Evolutionary conservation across 108 stramenopile species (phyloP).

Genomic region (Nitzschia palea): DNA sequence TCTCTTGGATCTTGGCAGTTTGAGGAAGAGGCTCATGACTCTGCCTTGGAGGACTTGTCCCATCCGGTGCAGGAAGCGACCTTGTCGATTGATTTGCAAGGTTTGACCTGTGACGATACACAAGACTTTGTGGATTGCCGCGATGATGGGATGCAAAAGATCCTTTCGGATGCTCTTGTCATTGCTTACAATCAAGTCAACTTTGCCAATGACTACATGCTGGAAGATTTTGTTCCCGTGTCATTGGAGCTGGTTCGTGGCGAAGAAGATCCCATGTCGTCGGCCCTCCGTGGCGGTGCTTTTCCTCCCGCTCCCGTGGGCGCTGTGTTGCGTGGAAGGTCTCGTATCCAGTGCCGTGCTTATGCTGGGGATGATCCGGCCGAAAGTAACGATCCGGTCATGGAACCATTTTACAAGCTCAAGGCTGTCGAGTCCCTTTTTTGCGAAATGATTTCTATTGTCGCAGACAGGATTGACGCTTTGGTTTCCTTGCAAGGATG

Average conservation of each 20-base stretch:
- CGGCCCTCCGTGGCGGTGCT: neutral
- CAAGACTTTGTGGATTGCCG: neutral
- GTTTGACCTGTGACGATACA: neutral
- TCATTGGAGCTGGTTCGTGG: neutral
- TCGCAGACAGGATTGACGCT: neutral
- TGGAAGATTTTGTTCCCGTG: neutral
- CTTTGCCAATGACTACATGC: neutral
- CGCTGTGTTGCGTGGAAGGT: neutral
- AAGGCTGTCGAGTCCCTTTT: neutral
- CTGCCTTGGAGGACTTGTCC: neutral
- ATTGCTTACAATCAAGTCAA: constrained; percentile 8
- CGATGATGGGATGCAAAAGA: neutral
- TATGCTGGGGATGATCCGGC: neutral
- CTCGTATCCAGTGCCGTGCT: neutral
- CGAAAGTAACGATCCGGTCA: neutral
- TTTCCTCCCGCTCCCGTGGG: neutral
- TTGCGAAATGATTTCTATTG: constrained; percentile 2
- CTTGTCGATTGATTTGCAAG: neutral
- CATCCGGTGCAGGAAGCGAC: neutral
- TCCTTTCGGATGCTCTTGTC: constrained; percentile 1
- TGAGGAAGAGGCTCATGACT: neutral
- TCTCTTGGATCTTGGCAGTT: neutral
- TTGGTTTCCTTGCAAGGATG: neutral
- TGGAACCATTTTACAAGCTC: neutral
- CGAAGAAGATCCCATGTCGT: neutral